A percentile compares a stretch with the other conserved stretches of the same genome.
These are phyloP conservation scores for Cantharellus anzutake DNA, from an alignment of 768 basidiomycete genomes.

Conservation along the genomic window DNA sequence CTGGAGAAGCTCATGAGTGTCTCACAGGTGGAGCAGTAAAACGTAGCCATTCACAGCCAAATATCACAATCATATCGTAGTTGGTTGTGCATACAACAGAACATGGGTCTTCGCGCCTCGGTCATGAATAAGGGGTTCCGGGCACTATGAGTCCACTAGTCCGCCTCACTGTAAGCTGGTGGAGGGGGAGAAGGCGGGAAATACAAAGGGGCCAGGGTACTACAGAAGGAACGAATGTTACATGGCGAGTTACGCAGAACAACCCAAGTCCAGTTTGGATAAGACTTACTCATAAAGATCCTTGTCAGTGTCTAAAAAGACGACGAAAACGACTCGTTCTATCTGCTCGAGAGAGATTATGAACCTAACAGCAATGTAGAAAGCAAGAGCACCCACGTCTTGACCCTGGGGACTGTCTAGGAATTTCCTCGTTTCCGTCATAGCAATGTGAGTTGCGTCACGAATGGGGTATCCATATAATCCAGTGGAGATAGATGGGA, in stretches of 20 bases:
- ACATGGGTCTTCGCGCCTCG: too few relatives aligned
- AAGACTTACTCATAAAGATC: slow-evolving; percentile 41
- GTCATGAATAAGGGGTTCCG: too few relatives aligned
- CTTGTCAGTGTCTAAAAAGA: slow-evolving; percentile 47
- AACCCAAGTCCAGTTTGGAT: background rate
- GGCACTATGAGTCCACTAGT: too few relatives aligned
- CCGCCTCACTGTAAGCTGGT: too few relatives aligned
- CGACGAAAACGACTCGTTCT: slow-evolving; percentile 58
- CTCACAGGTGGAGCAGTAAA: too few relatives aligned
- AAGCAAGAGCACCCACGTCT: slow-evolving; percentile 15
- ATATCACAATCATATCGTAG: too few relatives aligned
- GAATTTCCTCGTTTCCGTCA: slow-evolving; percentile 36
- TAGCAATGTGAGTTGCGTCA: slow-evolving; percentile 52
- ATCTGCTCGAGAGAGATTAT: slow-evolving; percentile 17
- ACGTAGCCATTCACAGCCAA: too few relatives aligned
- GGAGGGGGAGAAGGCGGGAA: background rate
- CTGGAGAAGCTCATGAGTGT: too few relatives aligned
- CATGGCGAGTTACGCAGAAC: background rate
- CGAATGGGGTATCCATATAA: slow-evolving; percentile 59
- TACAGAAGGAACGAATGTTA: background rate
- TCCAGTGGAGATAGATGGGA: slow-evolving; percentile 64
- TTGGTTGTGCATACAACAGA: too few relatives aligned
- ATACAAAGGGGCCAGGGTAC: background rate
- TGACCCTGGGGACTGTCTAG: slow-evolving; percentile 33
- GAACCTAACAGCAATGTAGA: background rate